Conservation (phyloP, 164 flowering plant species). For the Warburgia ugandensis region DNA sequence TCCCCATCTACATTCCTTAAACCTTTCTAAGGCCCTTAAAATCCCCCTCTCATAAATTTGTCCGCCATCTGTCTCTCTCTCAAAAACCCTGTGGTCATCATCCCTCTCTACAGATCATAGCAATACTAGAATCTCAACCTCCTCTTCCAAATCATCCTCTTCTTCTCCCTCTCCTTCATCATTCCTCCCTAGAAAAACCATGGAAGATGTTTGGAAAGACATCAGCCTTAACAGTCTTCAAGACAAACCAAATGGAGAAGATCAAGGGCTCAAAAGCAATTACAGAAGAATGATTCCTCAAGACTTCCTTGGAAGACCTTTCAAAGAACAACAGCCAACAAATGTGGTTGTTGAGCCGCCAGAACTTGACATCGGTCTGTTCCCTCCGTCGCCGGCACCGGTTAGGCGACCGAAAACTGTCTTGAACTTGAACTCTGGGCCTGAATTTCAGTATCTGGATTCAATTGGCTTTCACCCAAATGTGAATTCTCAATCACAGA, state of each 20-base stretch:
- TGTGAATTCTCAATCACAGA: too few species aligned
- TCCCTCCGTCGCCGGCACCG: slow-evolving; percentile 9
- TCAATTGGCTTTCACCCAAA: neutral
- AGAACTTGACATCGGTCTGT: neutral
- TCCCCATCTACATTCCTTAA: too few species aligned
- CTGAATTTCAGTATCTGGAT: slow-evolving; percentile 22
- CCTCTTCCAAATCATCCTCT: slow-evolving; percentile 5
- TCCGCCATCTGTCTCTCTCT: too few species aligned
- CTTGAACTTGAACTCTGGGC: slow-evolving; percentile 23
- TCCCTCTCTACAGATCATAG: neutral
- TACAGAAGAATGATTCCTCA: slow-evolving; percentile 16
- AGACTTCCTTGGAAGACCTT: slow-evolving; percentile 29
- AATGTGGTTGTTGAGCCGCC: neutral
- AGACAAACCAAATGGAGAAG: slow-evolving; percentile 8
- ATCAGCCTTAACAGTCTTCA: slow-evolving; percentile 27
- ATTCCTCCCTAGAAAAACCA: slow-evolving; percentile 19
- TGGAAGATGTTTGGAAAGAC: slow-evolving; percentile 67
- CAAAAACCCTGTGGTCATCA: slow-evolving; percentile 13
- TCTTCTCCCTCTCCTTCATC: neutral
- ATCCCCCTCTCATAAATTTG: too few species aligned
- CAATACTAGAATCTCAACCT: slow-evolving; percentile 6
- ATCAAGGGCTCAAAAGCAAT: slow-evolving; percentile 1
- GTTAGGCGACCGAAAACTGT: slow-evolving; percentile 14
- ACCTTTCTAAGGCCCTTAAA: too few species aligned
- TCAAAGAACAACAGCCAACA: slow-evolving; percentile 8